Conservation (phyloP, 352 stramenopile genomes). For the Globisporangium spinosum region DNA sequence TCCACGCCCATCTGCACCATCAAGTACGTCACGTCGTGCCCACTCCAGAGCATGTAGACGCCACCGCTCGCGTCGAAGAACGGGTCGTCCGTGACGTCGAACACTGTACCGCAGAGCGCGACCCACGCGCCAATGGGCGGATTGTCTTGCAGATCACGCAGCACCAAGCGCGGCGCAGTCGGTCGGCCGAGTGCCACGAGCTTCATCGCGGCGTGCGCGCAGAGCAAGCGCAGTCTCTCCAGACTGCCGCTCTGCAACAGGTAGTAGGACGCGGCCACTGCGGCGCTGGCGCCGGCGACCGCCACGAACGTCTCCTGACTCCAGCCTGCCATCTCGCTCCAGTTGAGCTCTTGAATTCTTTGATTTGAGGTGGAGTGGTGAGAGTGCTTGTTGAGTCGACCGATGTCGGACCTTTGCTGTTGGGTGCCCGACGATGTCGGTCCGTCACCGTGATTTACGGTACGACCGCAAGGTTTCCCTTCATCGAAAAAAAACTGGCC, state of each 20-base stretch:
- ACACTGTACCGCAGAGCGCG: conserved; percentile 46
- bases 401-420: not conserved
- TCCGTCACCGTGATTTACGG: too few relatives aligned
- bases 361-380: not conserved
- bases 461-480: too few relatives aligned
- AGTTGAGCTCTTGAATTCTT: not conserved
- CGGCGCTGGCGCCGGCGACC: conserved; percentile 1
- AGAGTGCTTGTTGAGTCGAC: not conserved
- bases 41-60: conserved; percentile 48
- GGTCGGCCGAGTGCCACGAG: not conserved
- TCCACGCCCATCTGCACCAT: conserved; percentile 37
- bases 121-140: conserved; percentile 32
- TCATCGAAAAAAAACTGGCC: too few relatives aligned
- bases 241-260: not conserved
- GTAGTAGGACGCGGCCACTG: conserved; percentile 7
- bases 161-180: conserved; percentile 13
- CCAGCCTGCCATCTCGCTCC: conserved; percentile 4
- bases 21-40: conserved; percentile 49
- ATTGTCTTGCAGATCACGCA: conserved; percentile 26
- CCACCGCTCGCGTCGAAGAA: conserved; percentile 42
- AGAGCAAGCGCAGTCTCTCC: not conserved
- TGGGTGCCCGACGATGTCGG: too few relatives aligned
- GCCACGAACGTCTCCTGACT: conserved; percentile 7
- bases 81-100: conserved; percentile 43
- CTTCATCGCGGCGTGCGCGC: not conserved